Evolutionary conservation across 2,329 filamentous ascomycete species (phyloP).

Genomic region (Proliferodiscus dingleyae): DNA sequence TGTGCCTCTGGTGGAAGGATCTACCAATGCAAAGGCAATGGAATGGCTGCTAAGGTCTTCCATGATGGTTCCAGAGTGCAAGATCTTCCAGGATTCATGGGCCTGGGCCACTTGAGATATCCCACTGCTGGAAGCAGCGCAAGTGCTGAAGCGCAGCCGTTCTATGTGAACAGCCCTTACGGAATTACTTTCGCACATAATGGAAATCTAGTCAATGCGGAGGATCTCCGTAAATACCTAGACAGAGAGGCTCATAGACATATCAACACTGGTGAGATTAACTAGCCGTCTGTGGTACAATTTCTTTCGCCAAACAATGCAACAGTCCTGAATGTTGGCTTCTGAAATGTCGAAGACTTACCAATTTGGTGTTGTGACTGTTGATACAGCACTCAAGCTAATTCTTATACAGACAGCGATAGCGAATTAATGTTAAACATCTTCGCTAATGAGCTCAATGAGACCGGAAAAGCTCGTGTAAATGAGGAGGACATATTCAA

Average conservation of each 20-base stretch:
- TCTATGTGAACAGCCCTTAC: slow-evolving; percentile 85
- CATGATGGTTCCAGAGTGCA: slow-evolving; percentile 68
- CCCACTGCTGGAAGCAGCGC: slow-evolving; percentile 81
- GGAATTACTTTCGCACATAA: slow-evolving; percentile 81
- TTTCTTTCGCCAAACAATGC: too few species aligned
- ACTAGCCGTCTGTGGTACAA: background rate
- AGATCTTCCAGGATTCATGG: slow-evolving; percentile 80
- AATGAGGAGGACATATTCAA: slow-evolving; percentile 75
- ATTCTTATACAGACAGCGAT: slow-evolving; percentile 57
- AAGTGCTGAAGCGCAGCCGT: slow-evolving; percentile 84
- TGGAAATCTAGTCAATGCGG: slow-evolving; percentile 80
- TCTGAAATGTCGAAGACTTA: too few species aligned
- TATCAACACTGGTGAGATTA: slow-evolving; percentile 54
- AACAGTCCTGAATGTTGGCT: too few species aligned
- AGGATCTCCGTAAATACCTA: slow-evolving; percentile 55
- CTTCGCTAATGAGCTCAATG: slow-evolving; percentile 75
- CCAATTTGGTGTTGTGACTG: background rate
- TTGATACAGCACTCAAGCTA: background rate
- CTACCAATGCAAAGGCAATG: slow-evolving; percentile 86
- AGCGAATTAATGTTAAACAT: slow-evolving; percentile 85
- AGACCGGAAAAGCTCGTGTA: slow-evolving; percentile 75
- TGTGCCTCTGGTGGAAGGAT: slow-evolving; percentile 73
- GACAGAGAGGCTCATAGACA: slow-evolving; percentile 34
- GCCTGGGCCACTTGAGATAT: slow-evolving; percentile 80
- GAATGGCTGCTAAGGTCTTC: slow-evolving; percentile 82